Evolutionary conservation across 1,284 basidiomycete genomes (phyloP).

Genomic region (Termitomyces sp.): DNA sequence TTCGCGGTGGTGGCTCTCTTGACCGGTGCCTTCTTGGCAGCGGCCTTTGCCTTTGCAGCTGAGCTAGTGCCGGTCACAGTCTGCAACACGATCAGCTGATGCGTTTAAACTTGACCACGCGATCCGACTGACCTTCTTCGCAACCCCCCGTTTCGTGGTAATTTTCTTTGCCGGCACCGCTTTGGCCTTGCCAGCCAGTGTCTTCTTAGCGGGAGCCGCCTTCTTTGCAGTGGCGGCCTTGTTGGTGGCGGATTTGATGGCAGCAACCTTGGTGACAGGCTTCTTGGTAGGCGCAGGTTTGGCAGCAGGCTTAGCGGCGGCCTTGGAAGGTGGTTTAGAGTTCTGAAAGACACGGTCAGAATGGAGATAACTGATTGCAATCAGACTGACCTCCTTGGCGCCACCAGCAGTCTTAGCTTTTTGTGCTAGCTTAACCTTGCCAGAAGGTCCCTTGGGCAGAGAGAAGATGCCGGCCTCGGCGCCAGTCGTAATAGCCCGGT

Average conservation of each 20-base stretch:
- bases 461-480: slow-evolving; percentile 57
- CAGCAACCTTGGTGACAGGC: slow-evolving; percentile 19
- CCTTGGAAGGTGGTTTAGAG: slow-evolving; percentile 38
- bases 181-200: slow-evolving; percentile 30
- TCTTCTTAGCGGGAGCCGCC: slow-evolving; percentile 24
- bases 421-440: slow-evolving; percentile 57
- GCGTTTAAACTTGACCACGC: too few species aligned
- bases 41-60: neutral
- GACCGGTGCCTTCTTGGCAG: neutral
- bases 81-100: neutral
- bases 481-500: slow-evolving; percentile 67
- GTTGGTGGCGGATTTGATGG: slow-evolving; percentile 21
- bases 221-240: slow-evolving; percentile 29
- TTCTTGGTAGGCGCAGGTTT: slow-evolving; percentile 32
- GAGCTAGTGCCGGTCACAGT: neutral
- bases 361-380: slow-evolving; percentile 3
- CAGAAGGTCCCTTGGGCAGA: slow-evolving; percentile 71
- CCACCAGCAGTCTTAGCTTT: slow-evolving; percentile 34
- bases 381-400: slow-evolving; percentile 49
- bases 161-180: slow-evolving; percentile 34
- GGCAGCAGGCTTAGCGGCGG: slow-evolving; percentile 23
- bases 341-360: slow-evolving; percentile 21
- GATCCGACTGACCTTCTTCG: neutral
- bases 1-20: slow-evolving; percentile 19
- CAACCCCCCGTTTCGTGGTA: slow-evolving; percentile 2